Base-by-base conservation (phyloP, 23 red algal species). In the Gracilaria gracilis region DNA sequence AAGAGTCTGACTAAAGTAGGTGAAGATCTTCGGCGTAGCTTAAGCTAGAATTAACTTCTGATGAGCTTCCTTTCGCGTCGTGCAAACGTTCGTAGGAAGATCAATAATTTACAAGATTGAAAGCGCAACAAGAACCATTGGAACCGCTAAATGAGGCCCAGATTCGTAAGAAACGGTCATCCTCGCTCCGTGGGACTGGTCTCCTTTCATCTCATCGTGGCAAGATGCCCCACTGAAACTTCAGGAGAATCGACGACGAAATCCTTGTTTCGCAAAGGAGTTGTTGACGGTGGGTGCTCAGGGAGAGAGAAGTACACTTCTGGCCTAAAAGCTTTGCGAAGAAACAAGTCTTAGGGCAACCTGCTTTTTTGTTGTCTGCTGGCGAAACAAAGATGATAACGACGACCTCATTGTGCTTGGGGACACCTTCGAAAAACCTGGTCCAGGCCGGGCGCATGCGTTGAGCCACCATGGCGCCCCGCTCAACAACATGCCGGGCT, bases 61-160 rank as follows among this genome's bases (percentile, higher is more conserved):
- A 16, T 73, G 67, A 21, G 67, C 67, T 23, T 73, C 28, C 20
- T 73, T 73, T 2, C 67, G 67, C 7, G 67, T 35, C 1, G 36
- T 44, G 35, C 67, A 73, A 24, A 73, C 67, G 20, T 73, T 73
- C 8, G 67, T 73, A 6, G 67, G 67, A 44, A 73, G 67, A 44
- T 73, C 67, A 7, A 44, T 15, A 23, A 73, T 37, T 73, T 73
- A 9, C 15, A 35, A 35, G 7, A 73, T 7, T 8, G 67, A 40
- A 23, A 40, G 67, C 23, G 5, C 67, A 44, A 44, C 12, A 4
- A 73, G 67, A 44, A 73, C 35, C 12, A 73, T 12, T 0, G 44
- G 11, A 24, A 73, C 17, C 20, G 38, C 17, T 23, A 73, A 44
- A 29, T 73, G 38, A 40, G 67, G 36, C 1, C 67, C 15, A 40